These are phyloP conservation scores for Lachnellula suecica DNA, from an alignment of 2,329 filamentous ascomycete genomes.

Conservation along the genomic window DNA sequence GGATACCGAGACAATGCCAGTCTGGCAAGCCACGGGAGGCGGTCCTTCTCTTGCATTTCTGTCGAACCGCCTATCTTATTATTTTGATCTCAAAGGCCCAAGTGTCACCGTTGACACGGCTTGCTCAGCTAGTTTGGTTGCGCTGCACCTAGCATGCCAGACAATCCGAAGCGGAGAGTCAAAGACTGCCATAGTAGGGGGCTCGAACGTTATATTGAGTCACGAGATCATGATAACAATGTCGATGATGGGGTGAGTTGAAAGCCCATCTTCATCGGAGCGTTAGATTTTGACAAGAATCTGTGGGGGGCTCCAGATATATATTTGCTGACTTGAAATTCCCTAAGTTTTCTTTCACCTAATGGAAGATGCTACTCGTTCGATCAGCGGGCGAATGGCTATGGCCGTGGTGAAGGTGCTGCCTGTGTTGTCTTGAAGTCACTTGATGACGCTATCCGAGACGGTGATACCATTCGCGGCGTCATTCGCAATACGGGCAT, in stretches of 20 bases:
- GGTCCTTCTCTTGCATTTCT: background rate
- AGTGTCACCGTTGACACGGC: slow-evolving; percentile 48
- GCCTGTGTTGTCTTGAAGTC: slow-evolving; percentile 58
- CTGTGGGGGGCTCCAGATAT: slow-evolving; percentile 28
- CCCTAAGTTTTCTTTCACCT: slow-evolving; percentile 2
- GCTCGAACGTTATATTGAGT: background rate
- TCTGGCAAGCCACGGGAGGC: background rate
- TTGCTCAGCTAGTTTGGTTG: slow-evolving; percentile 54
- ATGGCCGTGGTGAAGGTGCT: slow-evolving; percentile 62
- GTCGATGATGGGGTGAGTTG: background rate
- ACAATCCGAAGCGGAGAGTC: slow-evolving; percentile 39
- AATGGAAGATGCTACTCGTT: slow-evolving; percentile 47
- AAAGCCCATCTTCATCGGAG: slow-evolving; percentile 36
- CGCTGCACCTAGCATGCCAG: slow-evolving; percentile 52
- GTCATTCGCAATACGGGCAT: slow-evolving; percentile 51
- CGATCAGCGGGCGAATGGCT: slow-evolving; percentile 59
- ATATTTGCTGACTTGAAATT: slow-evolving; percentile 37
- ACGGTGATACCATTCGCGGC: slow-evolving; percentile 57
- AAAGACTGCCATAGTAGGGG: slow-evolving; percentile 26
- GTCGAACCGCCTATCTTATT: slow-evolving; percentile 32
- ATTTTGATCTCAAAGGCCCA: slow-evolving; percentile 35
- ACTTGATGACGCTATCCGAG: slow-evolving; percentile 53
- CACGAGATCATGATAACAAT: background rate
- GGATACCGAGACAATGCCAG: background rate
- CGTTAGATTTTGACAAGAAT: no score